Conservation (phyloP, 306 rosid species). For the Trichosanthes truncata region DNA sequence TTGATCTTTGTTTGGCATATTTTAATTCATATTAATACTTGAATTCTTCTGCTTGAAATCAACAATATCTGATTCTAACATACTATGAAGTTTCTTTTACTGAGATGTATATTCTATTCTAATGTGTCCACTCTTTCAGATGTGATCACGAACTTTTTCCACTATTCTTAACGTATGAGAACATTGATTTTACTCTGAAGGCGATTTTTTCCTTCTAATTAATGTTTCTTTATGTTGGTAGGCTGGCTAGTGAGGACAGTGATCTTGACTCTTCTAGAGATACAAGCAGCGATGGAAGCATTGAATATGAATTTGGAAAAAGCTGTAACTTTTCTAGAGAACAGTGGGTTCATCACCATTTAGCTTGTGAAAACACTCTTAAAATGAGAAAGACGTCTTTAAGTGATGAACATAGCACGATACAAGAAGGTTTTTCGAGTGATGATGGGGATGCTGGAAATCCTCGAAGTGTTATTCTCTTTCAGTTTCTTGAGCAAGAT, state of each 20-base stretch:
- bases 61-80: not conserved
- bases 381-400: conserved; percentile 36
- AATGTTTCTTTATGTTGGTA: conserved; percentile 20
- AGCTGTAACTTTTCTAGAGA: conserved; percentile 15
- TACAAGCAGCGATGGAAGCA: conserved; percentile 81
- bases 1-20: not conserved
- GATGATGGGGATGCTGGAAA: conserved; percentile 58
- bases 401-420: conserved; percentile 21
- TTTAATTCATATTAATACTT: not conserved
- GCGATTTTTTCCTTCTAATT: not conserved
- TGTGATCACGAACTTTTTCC: not conserved
- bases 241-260: conserved; percentile 51
- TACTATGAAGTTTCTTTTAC: not conserved
- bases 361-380: conserved; percentile 16
- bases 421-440: conserved; percentile 53
- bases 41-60: not conserved
- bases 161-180: not conserved
- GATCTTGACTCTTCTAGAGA: conserved; percentile 52
- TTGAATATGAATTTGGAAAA: conserved; percentile 56
- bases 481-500: conserved; percentile 65
- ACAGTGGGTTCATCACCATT: conserved; percentile 25
- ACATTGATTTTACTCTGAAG: not conserved
- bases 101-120: not conserved
- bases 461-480: conserved; percentile 42
- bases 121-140: not conserved